These are phyloP conservation scores for Rubus idaeus DNA, from an alignment of 306 rosid species.

Conservation along the genomic window DNA sequence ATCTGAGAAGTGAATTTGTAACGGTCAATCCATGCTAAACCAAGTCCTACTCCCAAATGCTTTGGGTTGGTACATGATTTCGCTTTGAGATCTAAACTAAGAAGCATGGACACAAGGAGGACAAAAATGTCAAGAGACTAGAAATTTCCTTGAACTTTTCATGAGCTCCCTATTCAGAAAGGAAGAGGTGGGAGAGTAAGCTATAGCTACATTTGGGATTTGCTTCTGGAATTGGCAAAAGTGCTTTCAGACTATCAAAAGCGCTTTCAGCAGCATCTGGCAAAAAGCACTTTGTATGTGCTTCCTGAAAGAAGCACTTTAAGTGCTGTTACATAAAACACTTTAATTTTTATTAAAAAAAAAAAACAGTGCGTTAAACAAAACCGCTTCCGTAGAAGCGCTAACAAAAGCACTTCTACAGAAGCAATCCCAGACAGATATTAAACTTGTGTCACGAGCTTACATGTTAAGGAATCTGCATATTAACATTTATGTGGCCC, in stretches of 20 bases:
- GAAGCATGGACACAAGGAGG: background rate
- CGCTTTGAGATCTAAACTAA: background rate
- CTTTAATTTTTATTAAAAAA: too few species aligned
- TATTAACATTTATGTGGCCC: background rate
- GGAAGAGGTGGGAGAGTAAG: too few species aligned
- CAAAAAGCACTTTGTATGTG: too few species aligned
- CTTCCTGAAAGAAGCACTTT: too few species aligned
- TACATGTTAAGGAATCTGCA: background rate
- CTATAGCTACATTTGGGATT: too few species aligned
- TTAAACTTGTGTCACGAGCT: background rate
- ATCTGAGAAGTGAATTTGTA: background rate
- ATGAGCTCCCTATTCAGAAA: background rate
- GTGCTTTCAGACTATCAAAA: too few species aligned
- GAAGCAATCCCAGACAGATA: background rate
- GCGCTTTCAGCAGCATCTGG: too few species aligned
- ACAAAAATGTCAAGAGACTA: background rate
- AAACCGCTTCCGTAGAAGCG: too few species aligned
- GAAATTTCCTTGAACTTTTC: background rate
- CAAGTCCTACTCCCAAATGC: background rate
- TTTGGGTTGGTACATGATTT: background rate
- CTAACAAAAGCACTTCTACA: background rate
- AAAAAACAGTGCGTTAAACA: too few species aligned
- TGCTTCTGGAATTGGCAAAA: too few species aligned
- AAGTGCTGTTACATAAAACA: too few species aligned
- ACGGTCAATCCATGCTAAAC: background rate